These are phyloP conservation scores for Clonostachys chloroleuca DNA, from an alignment of 2,329 filamentous ascomycete species.

Conservation along the genomic window DNA sequence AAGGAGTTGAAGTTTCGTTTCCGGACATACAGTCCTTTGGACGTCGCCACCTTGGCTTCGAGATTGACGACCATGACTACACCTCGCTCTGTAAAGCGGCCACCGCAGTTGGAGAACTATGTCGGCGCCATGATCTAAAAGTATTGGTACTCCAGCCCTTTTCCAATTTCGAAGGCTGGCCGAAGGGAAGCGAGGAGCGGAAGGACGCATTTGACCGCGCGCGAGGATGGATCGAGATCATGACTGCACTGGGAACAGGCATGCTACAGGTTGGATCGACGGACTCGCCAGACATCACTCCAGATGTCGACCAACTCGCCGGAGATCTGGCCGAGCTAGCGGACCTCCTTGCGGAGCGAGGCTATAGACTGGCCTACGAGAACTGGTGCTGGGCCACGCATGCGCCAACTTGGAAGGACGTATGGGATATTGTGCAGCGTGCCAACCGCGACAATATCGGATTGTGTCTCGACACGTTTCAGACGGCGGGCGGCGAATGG, in stretches of 20 bases:
- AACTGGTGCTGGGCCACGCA: conserved; percentile 80
- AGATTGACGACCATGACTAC: conserved; percentile 55
- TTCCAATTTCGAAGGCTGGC: conserved; percentile 74
- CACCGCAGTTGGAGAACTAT: conserved; percentile 47
- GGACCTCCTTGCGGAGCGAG: conserved; percentile 52
- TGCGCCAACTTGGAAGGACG: conserved; percentile 63
- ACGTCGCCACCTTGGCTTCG: conserved; percentile 36
- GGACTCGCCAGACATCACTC: conserved; percentile 54
- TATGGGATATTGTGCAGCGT: conserved; percentile 62
- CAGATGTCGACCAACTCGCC: conserved; percentile 45
- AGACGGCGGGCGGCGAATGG: conserved; percentile 69
- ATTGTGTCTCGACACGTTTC: conserved; percentile 75
- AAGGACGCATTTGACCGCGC: conserved; percentile 60
- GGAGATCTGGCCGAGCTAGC: conserved; percentile 59
- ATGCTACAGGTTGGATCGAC: conserved; percentile 66
- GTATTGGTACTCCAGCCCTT: conserved; percentile 75
- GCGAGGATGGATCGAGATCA: conserved; percentile 64
- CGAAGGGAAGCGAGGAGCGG: conserved; percentile 48
- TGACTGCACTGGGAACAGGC: conserved; percentile 65
- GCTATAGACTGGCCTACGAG: conserved; percentile 67
- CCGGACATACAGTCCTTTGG: conserved; percentile 66
- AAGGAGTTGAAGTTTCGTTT: conserved; percentile 70
- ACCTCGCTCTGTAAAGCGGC: conserved; percentile 50
- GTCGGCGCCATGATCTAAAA: conserved; percentile 46
- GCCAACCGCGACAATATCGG: conserved; percentile 65